phyloP scores from a whole-genome alignment of 2,329 filamentous ascomycete species.

The Fusarium napiforme region DNA sequence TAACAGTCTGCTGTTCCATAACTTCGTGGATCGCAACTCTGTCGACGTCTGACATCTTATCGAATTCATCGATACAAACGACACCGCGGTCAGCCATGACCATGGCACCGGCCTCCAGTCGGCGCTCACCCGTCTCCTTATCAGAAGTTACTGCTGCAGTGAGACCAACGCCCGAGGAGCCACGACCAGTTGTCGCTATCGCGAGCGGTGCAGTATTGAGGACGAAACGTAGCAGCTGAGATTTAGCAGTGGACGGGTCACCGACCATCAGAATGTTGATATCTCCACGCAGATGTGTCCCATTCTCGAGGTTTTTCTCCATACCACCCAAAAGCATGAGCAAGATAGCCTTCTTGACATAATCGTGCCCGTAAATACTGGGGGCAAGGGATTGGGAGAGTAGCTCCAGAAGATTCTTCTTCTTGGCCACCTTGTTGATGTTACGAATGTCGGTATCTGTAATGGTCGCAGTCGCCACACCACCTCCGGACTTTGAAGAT shows the following conservation, averaged over 20 bases:
- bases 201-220: slow-evolving; percentile 96
- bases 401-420: slow-evolving; percentile 90
- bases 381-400: slow-evolving; percentile 94
- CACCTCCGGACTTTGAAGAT: slow-evolving; percentile 95
- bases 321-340: slow-evolving; percentile 95
- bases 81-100: slow-evolving; percentile 96
- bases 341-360: slow-evolving; percentile 97
- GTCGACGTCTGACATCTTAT: slow-evolving; percentile 99
- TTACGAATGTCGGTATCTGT: slow-evolving; percentile 98
- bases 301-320: slow-evolving; percentile 98
- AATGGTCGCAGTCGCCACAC: slow-evolving; percentile 89
- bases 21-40: slow-evolving; percentile 99
- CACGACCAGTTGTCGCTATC: slow-evolving; percentile 95
- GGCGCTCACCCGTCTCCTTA: slow-evolving; percentile 95
- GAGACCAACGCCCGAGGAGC: slow-evolving; percentile 96
- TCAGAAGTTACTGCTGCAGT: slow-evolving; percentile 96
- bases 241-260: slow-evolving; percentile 98
- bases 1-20: slow-evolving; percentile 99
- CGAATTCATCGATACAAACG: slow-evolving; percentile 98
- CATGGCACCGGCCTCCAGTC: slow-evolving; percentile 98
- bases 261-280: slow-evolving; percentile 99
- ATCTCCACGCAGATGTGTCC: slow-evolving; percentile 96
- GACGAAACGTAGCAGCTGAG: slow-evolving; percentile 96
- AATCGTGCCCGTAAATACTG: slow-evolving; percentile 95
- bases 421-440: slow-evolving; percentile 97